Evolutionary conservation across 2,329 filamentous ascomycete genomes (phyloP).

Genomic region (Apiospora pterosperma): DNA sequence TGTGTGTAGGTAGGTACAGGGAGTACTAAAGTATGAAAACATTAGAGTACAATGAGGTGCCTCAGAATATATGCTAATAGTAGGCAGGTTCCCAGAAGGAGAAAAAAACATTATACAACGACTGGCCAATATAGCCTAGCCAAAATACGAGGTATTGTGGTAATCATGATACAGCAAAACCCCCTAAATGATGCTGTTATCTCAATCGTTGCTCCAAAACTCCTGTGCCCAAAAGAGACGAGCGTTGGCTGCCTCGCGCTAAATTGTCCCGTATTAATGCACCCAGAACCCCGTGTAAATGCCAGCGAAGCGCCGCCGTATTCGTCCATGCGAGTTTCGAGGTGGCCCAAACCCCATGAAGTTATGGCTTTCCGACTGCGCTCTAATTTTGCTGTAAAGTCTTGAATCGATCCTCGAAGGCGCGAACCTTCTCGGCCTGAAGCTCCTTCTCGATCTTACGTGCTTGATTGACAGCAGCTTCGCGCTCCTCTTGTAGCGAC

Average conservation of each 20-base stretch:
- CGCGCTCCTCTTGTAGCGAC: slow-evolving; percentile 70
- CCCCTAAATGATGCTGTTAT: neutral
- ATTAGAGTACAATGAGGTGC: neutral
- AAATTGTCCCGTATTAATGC: neutral
- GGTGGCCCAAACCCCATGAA: neutral
- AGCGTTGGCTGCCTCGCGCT: neutral
- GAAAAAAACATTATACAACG: neutral
- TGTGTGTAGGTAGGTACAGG: neutral
- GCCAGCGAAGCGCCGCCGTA: neutral
- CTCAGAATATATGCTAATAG: neutral
- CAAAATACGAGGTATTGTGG: neutral
- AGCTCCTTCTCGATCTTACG: slow-evolving; percentile 66
- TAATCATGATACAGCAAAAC: neutral
- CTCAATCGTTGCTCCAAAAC: neutral
- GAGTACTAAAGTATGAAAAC: neutral
- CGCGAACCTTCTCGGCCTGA: slow-evolving; percentile 59
- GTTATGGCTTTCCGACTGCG: neutral
- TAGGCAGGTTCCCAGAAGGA: neutral
- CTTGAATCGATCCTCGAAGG: slow-evolving; percentile 39
- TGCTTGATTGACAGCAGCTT: slow-evolving; percentile 71
- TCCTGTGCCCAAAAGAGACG: neutral
- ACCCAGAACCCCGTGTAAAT: neutral
- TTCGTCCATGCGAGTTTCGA: neutral
- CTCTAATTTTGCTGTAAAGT: slow-evolving; percentile 14
- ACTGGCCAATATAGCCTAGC: neutral